Evolutionary conservation across 23 red algal species (phyloP), one percentile per base, ranked within the genome.

Genomic region (Gracilaria vermiculophylla): DNA sequence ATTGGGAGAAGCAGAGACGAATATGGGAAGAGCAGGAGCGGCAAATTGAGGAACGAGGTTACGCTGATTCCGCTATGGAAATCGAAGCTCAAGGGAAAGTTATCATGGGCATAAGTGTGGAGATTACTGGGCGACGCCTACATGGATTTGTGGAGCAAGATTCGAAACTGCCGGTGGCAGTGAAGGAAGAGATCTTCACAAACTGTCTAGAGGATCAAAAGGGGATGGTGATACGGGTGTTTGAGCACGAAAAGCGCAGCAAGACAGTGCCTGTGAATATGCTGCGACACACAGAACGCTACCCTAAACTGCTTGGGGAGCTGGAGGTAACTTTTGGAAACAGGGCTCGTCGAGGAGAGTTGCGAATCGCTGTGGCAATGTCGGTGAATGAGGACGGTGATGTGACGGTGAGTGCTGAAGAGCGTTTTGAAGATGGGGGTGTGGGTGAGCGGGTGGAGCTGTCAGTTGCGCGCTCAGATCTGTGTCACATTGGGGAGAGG

Each of bases 71-170:
- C 55, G 74, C 74, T 42, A 58, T 76, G 3, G 85, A 90, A 29
- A 83, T 78, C 69, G 90, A 93, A 34, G 44, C 70, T 24, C 52
- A 53, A 39, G 52, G 66, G 11, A 67, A 61, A 54, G 83, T 90
- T 28, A 74, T 82, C 31, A 37, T 86, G 20, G 66, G 72, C 9
- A 16, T 95, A 42, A 75, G 85, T 27, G 74, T 95, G 31, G 93
- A 95, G 55, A 54, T 95, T 27, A 79, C 93, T 28, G 93, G 83
- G 20, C 85, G 93, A 21, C 86, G 92, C 48, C 37, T 86, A 16
- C 35, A 75, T 29, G 20, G 41, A 13, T 86, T 88, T 29, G 34
- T 95, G 24, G 55, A 81, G 10, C 62, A 85, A 17, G 92, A 86
- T 50, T 66, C 56, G 8, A 55, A 82, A 8, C 39, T 86, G 5